These are phyloP conservation scores for Mycena rebaudengoi DNA, from an alignment of 768 basidiomycete species.

Conservation along the genomic window DNA sequence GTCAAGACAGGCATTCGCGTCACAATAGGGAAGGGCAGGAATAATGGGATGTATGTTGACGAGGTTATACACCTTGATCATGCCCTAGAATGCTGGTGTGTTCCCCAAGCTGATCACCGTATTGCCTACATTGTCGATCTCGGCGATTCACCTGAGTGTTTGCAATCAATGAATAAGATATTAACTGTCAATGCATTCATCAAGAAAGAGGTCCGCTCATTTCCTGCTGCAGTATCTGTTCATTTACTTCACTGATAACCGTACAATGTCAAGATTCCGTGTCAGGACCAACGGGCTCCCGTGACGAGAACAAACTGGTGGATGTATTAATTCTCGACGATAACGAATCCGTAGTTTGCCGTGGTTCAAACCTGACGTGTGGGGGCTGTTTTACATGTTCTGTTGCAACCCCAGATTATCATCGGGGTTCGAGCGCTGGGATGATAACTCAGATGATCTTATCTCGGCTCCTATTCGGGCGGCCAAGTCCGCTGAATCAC, in stretches of 20 bases:
- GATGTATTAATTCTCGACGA: background rate
- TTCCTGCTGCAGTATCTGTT: no score
- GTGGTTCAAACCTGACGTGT: background rate
- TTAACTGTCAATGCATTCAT: constrained; percentile 1
- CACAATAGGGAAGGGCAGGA: background rate
- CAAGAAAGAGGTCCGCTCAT: constrained; percentile 8
- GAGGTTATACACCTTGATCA: background rate
- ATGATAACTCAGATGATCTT: background rate
- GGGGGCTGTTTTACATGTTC: background rate
- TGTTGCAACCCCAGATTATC: background rate
- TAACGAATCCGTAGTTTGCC: background rate
- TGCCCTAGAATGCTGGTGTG: background rate
- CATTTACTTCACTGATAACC: no score
- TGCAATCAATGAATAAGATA: background rate
- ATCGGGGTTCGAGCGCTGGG: background rate
- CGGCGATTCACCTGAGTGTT: background rate
- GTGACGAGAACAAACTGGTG: background rate
- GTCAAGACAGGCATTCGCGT: background rate
- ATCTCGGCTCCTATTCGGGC: background rate
- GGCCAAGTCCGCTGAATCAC: background rate
- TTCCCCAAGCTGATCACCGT: background rate
- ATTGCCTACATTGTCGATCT: background rate
- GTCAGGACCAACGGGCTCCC: background rate
- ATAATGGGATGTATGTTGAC: background rate
- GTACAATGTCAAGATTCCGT: background rate